These are phyloP conservation scores for Cercospora berteroae DNA, from an alignment of 2,329 filamentous ascomycete genomes.

Conservation along the genomic window DNA sequence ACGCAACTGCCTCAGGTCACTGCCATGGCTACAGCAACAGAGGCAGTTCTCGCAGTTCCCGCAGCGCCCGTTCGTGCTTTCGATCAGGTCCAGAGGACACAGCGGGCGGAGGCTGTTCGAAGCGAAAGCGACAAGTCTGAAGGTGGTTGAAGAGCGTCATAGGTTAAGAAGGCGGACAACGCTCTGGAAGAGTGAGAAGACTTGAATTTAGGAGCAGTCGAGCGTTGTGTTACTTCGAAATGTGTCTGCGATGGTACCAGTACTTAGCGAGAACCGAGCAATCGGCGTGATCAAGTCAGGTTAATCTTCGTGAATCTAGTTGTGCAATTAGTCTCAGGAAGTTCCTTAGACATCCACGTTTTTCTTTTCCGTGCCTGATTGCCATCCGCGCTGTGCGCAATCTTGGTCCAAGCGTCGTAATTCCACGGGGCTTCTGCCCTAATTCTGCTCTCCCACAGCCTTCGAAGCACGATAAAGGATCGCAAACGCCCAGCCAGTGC, in stretches of 20 bases:
- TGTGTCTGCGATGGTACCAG: neutral
- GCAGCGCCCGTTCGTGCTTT: neutral
- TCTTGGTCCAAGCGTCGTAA: neutral
- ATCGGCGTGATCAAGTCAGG: no score
- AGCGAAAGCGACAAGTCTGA: neutral
- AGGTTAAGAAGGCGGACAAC: no score
- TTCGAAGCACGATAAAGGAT: slow-evolving; percentile 36
- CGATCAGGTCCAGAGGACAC: neutral
- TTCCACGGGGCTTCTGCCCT: neutral
- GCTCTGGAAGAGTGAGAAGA: no score
- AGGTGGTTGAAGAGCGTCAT: neutral
- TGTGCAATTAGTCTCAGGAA: no score
- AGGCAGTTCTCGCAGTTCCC: neutral
- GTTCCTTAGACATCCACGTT: no score
- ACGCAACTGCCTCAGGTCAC: neutral
- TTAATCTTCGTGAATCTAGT: no score
- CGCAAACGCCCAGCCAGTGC: slow-evolving; percentile 34
- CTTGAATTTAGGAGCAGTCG: neutral
- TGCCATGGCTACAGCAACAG: neutral
- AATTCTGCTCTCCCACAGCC: slow-evolving; percentile 25
- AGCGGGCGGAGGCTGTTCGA: neutral
- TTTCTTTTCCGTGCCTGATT: neutral
- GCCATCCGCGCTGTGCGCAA: neutral
- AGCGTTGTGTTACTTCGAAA: neutral
- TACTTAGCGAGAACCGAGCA: neutral